Conservation (phyloP, 108 stramenopile genomes). For the Conticribra weissflogii region DNA sequence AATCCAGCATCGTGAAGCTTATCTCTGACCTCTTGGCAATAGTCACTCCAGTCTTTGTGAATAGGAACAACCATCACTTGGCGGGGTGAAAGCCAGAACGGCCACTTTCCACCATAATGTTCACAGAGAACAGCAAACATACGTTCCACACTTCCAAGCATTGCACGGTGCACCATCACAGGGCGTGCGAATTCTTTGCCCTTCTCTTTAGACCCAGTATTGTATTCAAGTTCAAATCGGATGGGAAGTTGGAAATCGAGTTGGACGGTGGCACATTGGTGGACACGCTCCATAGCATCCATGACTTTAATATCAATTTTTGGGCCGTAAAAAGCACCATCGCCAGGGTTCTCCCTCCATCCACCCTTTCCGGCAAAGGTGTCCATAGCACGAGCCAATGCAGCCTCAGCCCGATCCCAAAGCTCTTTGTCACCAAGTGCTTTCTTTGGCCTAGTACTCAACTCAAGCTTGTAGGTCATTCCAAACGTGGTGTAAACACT, state of each 20-base stretch:
- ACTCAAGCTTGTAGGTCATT: conserved; percentile 98
- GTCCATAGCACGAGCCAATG: conserved; percentile 93
- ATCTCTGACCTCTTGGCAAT: conserved; percentile 81
- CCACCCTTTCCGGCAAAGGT: conserved; percentile 92
- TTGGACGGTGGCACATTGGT: conserved; percentile 99
- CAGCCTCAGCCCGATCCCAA: conserved; percentile 94
- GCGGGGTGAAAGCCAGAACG: conserved; percentile 98
- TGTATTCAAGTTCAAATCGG: conserved; percentile 95
- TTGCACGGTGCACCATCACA: conserved; percentile 98
- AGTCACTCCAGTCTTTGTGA: conserved; percentile 85
- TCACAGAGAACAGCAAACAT: conserved; percentile 99
- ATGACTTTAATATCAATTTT: conserved; percentile 99
- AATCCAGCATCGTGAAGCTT: conserved; percentile 90
- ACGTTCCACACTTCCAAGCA: conserved; percentile 99
- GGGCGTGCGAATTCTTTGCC: conserved; percentile 90
- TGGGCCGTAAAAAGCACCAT: conserved; percentile 99
- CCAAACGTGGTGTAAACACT: conserved; percentile 96
- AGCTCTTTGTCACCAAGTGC: conserved; percentile 95
- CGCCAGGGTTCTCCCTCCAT: conserved; percentile 97
- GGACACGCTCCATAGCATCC: conserved; percentile 99
- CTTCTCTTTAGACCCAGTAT: conserved; percentile 82
- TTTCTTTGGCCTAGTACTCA: conserved; percentile 98
- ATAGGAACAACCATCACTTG: conserved; percentile 98
- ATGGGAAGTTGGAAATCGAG: conserved; percentile 99
- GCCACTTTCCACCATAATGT: conserved; percentile 99